Evolutionary conservation across 1,284 basidiomycete genomes (phyloP), one percentile per base, ranked within the genome.

Genomic region (Tetrapyrgos nigripes): DNA sequence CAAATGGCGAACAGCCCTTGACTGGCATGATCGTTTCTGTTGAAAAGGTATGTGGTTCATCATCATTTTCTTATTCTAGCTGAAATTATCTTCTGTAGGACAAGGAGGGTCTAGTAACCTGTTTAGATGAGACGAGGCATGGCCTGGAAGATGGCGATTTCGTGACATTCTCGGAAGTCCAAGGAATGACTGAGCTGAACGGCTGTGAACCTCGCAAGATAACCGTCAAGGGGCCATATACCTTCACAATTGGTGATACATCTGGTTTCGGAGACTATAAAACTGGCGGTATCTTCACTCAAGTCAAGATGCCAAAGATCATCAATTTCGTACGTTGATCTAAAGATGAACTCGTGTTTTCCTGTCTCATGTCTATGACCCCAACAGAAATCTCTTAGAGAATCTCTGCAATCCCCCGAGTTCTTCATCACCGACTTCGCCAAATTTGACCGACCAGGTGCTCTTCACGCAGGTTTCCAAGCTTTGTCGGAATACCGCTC

Each of bases 241-340:
- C 96, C 1, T 98, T 98, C 76, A 81, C 91, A 6, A 96, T 98
- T 56, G 96, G 96, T 3, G 93, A 97, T 73, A 97, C 95, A 1
- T 86, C 87, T 24, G 83, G 83, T 33, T 73, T 96, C 19, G 83
- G 90, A 53, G 83, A 88, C 49, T 99, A 99, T 80, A 88, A 90
- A 69, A 78, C 87, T 29, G 97, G 96, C 29, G 97, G 97, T 51
- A 92, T 97, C 66, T 99, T 99, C 74, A 96, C 94, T 17, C 97
- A 99, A 77, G 95, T 99, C 69, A 99, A 99, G 82, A 96, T 97
- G 95, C 97, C 97, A 23, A 98, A 97, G 80, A 85, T 94, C 61
- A 81, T 99, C 56, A 86, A 94, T 73, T 98, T 97, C 69, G 95
- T 97, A 67, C 69, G 92, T 81, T 23, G 21, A 26, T 4, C 33